Evolutionary conservation across 441 rosid species (phyloP).

Genomic region (Erodium moschatum): DNA sequence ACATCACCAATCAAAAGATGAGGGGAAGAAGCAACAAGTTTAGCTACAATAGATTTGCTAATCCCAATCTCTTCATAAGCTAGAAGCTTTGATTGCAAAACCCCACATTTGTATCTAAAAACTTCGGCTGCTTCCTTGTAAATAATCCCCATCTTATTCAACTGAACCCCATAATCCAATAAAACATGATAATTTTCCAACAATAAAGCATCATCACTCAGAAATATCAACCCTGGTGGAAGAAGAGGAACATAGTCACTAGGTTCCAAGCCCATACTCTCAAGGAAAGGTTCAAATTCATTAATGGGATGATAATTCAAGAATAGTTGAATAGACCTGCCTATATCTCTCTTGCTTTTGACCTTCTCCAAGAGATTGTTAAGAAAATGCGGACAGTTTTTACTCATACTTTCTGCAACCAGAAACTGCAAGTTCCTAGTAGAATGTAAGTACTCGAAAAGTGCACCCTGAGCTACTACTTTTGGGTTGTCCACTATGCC

Average conservation of each 20-base stretch:
- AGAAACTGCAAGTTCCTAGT: constrained; percentile 50
- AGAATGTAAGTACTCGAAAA: constrained; percentile 54
- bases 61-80: constrained; percentile 30
- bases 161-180: constrained; percentile 48
- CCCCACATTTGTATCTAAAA: constrained; percentile 41
- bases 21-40: constrained; percentile 52
- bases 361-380: constrained; percentile 35
- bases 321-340: constrained; percentile 35
- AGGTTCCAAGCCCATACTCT: constrained; percentile 60
- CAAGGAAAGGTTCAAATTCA: constrained; percentile 30
- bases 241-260: constrained; percentile 39
- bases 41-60: neutral
- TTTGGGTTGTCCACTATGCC: no score
- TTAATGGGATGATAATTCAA: constrained; percentile 62
- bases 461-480: constrained; percentile 43
- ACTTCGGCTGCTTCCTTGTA: constrained; percentile 45
- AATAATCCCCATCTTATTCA: constrained; percentile 53
- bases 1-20: constrained; percentile 40
- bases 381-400: constrained; percentile 54
- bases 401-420: constrained; percentile 58
- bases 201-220: constrained; percentile 56
- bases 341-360: constrained; percentile 26
- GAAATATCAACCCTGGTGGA: constrained; percentile 44
- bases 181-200: constrained; percentile 54
- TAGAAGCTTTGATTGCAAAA: constrained; percentile 47